These are phyloP conservation scores for Yamadazyma taylorii DNA, from an alignment of 1,139 yeast species.

Conservation along the genomic window DNA sequence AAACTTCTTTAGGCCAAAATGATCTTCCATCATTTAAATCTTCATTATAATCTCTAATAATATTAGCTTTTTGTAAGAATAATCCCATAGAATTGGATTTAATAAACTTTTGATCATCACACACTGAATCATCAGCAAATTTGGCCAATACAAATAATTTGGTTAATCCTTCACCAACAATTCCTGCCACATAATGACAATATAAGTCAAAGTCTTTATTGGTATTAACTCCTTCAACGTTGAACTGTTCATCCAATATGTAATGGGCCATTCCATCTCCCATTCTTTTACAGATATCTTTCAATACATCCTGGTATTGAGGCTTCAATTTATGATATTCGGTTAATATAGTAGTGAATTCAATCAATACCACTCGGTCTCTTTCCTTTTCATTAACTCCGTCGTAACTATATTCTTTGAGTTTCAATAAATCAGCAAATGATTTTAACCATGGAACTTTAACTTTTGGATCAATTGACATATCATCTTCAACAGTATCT, in stretches of 20 bases:
- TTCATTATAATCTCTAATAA: conserved; percentile 92
- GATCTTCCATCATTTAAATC: conserved; percentile 90
- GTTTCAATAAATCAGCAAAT: conserved; percentile 62
- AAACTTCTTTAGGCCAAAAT: conserved; percentile 94
- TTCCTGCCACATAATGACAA: conserved; percentile 97
- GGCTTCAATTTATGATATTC: conserved; percentile 77
- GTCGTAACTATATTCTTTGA: conserved; percentile 77
- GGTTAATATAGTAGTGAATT: conserved; percentile 64
- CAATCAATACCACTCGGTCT: conserved; percentile 76
- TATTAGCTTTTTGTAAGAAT: conserved; percentile 91
- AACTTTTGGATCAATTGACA: conserved; percentile 69
- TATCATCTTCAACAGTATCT: conserved; percentile 97
- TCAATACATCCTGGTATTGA: conserved; percentile 74
- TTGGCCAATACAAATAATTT: conserved; percentile 70
- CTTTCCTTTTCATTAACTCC: conserved; percentile 75
- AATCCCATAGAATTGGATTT: conserved; percentile 90
- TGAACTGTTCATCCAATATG: conserved; percentile 74
- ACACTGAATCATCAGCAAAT: conserved; percentile 57
- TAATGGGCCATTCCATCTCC: conserved; percentile 99
- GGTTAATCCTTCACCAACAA: conserved; percentile 95
- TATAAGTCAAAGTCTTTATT: conserved; percentile 81
- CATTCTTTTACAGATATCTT: conserved; percentile 78
- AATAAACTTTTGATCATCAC: conserved; percentile 49
- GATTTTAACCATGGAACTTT: conserved; percentile 74
- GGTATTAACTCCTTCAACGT: conserved; percentile 75